phyloP scores from a whole-genome alignment of 2,329 filamentous ascomycete species.

The Dothideomycetidae sp. region DNA sequence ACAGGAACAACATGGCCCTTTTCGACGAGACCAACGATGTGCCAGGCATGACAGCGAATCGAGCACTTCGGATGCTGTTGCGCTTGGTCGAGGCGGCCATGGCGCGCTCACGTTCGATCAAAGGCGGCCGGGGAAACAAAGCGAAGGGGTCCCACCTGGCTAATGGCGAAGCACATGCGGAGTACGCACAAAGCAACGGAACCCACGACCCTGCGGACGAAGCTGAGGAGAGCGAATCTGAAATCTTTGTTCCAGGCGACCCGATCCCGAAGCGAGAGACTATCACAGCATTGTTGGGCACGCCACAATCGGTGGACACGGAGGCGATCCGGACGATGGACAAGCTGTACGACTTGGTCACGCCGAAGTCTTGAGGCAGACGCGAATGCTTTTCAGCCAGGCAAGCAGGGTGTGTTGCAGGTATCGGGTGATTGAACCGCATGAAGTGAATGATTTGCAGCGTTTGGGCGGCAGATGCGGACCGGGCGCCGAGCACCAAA shows the following conservation, averaged over 20 bases:
- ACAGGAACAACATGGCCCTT: conserved; percentile 16
- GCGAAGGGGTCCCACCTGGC: background rate
- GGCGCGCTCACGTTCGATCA: background rate
- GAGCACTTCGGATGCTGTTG: conserved; percentile 33
- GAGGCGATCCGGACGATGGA: conserved; percentile 8
- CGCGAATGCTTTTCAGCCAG: no score
- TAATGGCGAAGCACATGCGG: background rate
- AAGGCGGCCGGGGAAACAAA: background rate
- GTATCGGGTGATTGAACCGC: no score
- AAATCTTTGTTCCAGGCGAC: conserved; percentile 4
- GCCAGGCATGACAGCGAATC: conserved; percentile 25
- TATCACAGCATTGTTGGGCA: conserved; percentile 3
- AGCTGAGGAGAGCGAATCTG: conserved; percentile 1
- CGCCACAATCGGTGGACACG: conserved; percentile 3
- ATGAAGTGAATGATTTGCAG: no score
- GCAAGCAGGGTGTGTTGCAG: no score
- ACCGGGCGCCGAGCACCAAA: no score
- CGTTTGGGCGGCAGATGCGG: no score
- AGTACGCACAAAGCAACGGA: background rate
- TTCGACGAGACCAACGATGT: conserved; percentile 7
- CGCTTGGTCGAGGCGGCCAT: conserved; percentile 31
- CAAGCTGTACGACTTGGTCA: conserved; percentile 6
- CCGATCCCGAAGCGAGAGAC: conserved; percentile 5
- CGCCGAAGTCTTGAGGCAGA: conserved; percentile 1
- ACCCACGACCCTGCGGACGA: background rate